Percentiles rank a stretch among this genome's conserved stretches.
Evolutionary conservation across 768 basidiomycete genomes (phyloP).

Genomic region (Naganishia vaughanmartiniae): DNA sequence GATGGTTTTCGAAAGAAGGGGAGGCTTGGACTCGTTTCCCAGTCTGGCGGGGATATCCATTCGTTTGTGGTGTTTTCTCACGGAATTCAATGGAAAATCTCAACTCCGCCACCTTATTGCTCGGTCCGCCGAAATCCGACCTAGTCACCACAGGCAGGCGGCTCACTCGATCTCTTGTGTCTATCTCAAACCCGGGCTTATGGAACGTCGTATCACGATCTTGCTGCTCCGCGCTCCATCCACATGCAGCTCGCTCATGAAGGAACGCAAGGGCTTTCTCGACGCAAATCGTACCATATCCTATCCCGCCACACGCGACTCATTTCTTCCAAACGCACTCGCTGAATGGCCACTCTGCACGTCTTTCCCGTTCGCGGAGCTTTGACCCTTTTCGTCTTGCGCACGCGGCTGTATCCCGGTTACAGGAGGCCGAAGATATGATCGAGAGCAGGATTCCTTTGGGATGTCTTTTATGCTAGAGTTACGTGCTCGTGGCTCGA

Average conservation of each 20-base stretch:
- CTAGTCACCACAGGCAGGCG: constrained; percentile 17
- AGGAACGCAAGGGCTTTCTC: neutral
- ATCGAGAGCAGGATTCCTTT: constrained; percentile 20
- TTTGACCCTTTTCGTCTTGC: constrained; percentile 8
- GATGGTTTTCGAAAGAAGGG: too few species aligned
- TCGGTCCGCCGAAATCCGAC: neutral
- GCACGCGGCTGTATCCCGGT: neutral
- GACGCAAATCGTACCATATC: constrained; percentile 1
- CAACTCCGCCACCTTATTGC: constrained; percentile 10
- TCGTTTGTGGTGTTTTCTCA: neutral
- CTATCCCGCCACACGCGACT: neutral
- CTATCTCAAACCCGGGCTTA: too few species aligned
- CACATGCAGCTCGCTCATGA: neutral
- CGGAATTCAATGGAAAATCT: constrained; percentile 8
- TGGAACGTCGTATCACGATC: neutral
- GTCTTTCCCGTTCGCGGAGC: constrained; percentile 1
- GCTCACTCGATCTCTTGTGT: neutral
- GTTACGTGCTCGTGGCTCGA: constrained; percentile 23
- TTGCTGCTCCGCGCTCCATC: neutral
- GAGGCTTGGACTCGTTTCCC: too few species aligned
- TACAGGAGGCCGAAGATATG: neutral
- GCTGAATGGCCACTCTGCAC: neutral
- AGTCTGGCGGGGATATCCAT: neutral
- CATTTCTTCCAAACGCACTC: neutral
- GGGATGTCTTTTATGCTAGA: constrained; percentile 23